phyloP scores from a whole-genome alignment of 2,329 filamentous ascomycete species.

The Penicillium olsonii region DNA sequence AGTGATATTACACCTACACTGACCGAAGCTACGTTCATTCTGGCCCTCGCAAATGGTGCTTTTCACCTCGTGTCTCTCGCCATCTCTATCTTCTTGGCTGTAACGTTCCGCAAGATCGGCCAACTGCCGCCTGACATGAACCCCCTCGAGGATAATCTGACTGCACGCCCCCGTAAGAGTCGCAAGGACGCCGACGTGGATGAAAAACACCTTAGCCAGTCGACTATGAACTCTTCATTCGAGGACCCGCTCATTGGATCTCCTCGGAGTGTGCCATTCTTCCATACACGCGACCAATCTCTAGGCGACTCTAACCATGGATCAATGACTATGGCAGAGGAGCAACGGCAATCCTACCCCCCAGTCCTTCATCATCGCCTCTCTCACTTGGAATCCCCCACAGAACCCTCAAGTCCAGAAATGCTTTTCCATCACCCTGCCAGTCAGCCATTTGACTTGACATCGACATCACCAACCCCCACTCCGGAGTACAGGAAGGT shows the following conservation, averaged over 20 bases:
- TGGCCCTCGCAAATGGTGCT: slow-evolving; percentile 62
- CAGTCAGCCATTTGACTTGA: slow-evolving; percentile 32
- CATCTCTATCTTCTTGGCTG: slow-evolving; percentile 72
- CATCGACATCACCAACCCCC: slow-evolving; percentile 27
- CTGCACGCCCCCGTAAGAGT: slow-evolving; percentile 68
- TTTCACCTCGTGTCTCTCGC: slow-evolving; percentile 71
- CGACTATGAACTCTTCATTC: slow-evolving; percentile 46
- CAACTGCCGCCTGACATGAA: slow-evolving; percentile 92
- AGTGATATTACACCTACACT: slow-evolving; percentile 60
- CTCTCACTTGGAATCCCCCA: slow-evolving; percentile 34
- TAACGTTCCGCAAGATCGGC: slow-evolving; percentile 80
- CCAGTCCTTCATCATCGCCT: slow-evolving; percentile 44
- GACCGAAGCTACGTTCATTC: slow-evolving; percentile 67
- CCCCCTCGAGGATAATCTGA: slow-evolving; percentile 82
- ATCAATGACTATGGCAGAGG: slow-evolving; percentile 50
- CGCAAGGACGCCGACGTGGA: slow-evolving; percentile 66
- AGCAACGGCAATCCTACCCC: slow-evolving; percentile 51
- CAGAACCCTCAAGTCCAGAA: slow-evolving; percentile 29
- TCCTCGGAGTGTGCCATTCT: slow-evolving; percentile 68
- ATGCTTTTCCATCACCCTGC: slow-evolving; percentile 30
- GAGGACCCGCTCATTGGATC: slow-evolving; percentile 46
- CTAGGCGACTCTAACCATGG: slow-evolving; percentile 55
- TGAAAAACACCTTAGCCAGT: slow-evolving; percentile 63
- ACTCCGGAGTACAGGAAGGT: slow-evolving; percentile 31
- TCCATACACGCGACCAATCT: slow-evolving; percentile 71